Evolutionary conservation across 2,329 filamentous ascomycete genomes (phyloP).

Genomic region (Neonectria faginata): DNA sequence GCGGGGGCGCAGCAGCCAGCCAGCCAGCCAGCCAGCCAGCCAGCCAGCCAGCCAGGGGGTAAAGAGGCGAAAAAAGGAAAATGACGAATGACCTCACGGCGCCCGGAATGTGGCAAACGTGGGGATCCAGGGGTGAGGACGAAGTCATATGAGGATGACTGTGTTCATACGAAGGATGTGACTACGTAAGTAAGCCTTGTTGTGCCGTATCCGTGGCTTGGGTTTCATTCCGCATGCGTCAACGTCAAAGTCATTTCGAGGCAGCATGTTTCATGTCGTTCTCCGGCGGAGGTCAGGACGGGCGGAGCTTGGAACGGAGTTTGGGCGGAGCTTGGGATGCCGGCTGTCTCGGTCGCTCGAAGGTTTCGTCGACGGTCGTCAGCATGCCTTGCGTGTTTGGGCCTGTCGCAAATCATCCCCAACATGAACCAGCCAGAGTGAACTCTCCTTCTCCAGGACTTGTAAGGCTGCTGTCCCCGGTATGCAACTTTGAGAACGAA

Average conservation of each 20-base stretch:
- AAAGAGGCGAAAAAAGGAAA: constrained; percentile 36
- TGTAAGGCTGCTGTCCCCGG: constrained; percentile 1
- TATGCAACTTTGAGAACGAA: constrained; percentile 1
- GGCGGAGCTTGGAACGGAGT: background rate
- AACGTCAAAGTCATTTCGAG: background rate
- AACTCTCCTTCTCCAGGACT: background rate
- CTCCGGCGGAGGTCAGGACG: background rate
- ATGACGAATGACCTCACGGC: constrained; percentile 36
- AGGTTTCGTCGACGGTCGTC: background rate
- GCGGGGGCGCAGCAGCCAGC: constrained; percentile 23
- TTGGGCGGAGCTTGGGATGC: background rate
- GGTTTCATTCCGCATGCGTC: background rate
- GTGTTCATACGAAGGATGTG: background rate
- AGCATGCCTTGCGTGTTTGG: constrained; percentile 5
- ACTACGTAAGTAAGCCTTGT: background rate
- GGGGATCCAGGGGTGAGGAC: constrained; percentile 7
- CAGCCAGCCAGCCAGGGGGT: constrained; percentile 29
- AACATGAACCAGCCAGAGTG: background rate
- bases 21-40: constrained; percentile 12
- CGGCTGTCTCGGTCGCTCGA: background rate
- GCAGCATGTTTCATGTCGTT: constrained; percentile 1
- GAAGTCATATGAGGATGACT: background rate
- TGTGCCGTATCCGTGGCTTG: constrained; percentile 10
- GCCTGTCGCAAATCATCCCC: background rate
- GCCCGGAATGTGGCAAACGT: constrained; percentile 42